Percentiles rank a stretch among this genome's conserved stretches.
Conservation (phyloP, 352 stramenopile species). For the Phytophthora sojae region DNA sequence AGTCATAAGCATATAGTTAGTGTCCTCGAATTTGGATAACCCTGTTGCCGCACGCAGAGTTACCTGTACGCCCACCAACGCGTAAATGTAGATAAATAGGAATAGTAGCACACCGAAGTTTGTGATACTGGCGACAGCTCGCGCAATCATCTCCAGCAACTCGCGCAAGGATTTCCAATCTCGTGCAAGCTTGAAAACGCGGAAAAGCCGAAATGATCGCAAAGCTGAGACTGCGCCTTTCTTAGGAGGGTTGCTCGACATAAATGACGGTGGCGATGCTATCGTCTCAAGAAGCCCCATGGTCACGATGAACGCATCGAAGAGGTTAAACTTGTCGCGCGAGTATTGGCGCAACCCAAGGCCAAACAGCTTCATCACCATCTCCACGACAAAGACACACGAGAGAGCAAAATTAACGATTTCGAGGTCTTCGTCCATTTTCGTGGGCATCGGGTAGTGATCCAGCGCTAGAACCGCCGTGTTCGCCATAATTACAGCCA, state of each 20-base stretch:
- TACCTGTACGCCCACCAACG: constrained; percentile 90
- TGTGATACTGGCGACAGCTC: constrained; percentile 92
- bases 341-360: constrained; percentile 81
- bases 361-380: constrained; percentile 87
- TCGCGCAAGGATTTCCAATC: constrained; percentile 93
- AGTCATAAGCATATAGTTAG: not conserved
- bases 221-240: constrained; percentile 86
- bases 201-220: constrained; percentile 91
- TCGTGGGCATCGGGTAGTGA: constrained; percentile 75
- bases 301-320: constrained; percentile 89
- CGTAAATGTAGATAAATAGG: constrained; percentile 97
- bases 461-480: constrained; percentile 83
- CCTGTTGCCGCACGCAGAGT: not conserved
- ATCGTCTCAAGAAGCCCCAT: constrained; percentile 78
- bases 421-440: constrained; percentile 65
- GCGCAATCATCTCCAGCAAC: constrained; percentile 91
- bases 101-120: constrained; percentile 96
- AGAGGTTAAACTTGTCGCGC: constrained; percentile 82
- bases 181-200: constrained; percentile 95
- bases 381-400: constrained; percentile 76
- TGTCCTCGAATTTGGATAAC: not conserved
- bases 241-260: constrained; percentile 57
- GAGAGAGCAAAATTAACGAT: constrained; percentile 86
- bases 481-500: constrained; percentile 87
- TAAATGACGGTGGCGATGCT: constrained; percentile 74